These are phyloP conservation scores for Hebeloma cylindrosporum DNA, from an alignment of 768 basidiomycete species.

Conservation along the genomic window DNA sequence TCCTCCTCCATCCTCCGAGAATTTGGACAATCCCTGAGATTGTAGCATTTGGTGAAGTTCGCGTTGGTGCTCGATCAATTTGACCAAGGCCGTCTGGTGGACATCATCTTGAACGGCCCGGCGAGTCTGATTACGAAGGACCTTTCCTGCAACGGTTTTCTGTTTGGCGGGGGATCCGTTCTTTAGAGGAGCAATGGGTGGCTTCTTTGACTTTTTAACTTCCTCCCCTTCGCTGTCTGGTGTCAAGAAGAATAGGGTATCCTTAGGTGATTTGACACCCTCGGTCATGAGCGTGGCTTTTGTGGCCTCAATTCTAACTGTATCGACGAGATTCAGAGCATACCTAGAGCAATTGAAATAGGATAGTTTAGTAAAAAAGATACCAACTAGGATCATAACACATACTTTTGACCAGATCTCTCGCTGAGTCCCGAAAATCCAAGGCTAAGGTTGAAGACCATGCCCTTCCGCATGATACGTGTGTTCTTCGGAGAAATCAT, in stretches of 20 bases:
- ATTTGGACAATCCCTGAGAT: slow-evolving; percentile 76
- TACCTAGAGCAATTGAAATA: slow-evolving; percentile 51
- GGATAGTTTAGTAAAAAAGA: not conserved
- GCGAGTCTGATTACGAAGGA: slow-evolving; percentile 88
- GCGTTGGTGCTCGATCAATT: slow-evolving; percentile 84
- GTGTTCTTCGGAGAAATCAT: slow-evolving; percentile 79
- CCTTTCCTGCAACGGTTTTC: slow-evolving; percentile 79
- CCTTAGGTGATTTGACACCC: slow-evolving; percentile 80
- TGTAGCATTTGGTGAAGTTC: slow-evolving; percentile 80
- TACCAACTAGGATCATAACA: not conserved
- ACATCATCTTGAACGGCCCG: slow-evolving; percentile 85
- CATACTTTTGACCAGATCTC: slow-evolving; percentile 73
- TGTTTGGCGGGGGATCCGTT: slow-evolving; percentile 74
- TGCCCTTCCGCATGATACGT: slow-evolving; percentile 68
- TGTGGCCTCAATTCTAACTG: slow-evolving; percentile 71
- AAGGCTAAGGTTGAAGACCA: slow-evolving; percentile 83
- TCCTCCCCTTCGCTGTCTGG: slow-evolving; percentile 60
- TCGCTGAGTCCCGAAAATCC: slow-evolving; percentile 86
- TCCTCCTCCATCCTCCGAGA: slow-evolving; percentile 78
- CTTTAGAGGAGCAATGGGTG: slow-evolving; percentile 46
- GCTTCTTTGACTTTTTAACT: slow-evolving; percentile 53
- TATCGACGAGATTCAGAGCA: slow-evolving; percentile 85
- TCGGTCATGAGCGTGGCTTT: slow-evolving; percentile 75
- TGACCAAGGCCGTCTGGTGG: slow-evolving; percentile 72
- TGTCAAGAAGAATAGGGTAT: slow-evolving; percentile 84